phyloP scores from a whole-genome alignment of 139 green algal species.

The Ettlia oleoabundans region DNA sequence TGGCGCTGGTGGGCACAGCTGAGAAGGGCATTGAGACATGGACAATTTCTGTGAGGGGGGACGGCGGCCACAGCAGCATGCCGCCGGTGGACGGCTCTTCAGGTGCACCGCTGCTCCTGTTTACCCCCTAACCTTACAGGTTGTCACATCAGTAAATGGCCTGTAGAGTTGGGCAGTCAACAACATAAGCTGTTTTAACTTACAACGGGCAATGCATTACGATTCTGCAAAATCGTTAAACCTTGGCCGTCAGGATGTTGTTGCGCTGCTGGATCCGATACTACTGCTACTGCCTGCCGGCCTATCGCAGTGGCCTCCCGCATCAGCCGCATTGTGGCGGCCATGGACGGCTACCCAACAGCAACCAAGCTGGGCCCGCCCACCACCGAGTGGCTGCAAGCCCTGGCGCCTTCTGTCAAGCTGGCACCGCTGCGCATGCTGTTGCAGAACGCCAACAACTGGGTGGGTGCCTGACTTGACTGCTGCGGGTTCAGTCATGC shows the following conservation, averaged over 20 bases:
- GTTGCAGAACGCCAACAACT: conserved; percentile 26
- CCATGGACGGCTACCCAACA: conserved; percentile 41
- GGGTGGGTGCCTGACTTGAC: neutral
- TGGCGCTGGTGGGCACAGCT: conserved; percentile 69
- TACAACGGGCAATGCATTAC: no score
- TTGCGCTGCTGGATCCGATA: no score
- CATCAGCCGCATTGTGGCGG: conserved; percentile 48
- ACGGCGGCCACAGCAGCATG: conserved; percentile 72
- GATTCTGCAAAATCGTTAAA: no score
- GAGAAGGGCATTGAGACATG: conserved; percentile 63
- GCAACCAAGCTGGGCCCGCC: conserved; percentile 47
- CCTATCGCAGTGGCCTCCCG: conserved; percentile 40
- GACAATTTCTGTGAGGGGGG: conserved; percentile 44
- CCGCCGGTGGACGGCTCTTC: conserved; percentile 59
- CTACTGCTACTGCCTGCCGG: no score
- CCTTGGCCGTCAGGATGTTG: no score
- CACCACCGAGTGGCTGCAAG: conserved; percentile 60
- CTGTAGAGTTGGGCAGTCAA: no score
- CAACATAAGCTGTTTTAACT: no score
- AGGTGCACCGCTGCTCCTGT: conserved; percentile 27
- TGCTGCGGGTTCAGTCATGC: no score
- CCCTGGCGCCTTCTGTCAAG: conserved; percentile 40
- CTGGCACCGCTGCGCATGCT: conserved; percentile 8
- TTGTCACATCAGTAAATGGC: no score
- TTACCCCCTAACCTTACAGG: no score